Evolutionary conservation across 805 yeast species (phyloP), one percentile per base, ranked within the genome.

Genomic region (Ogataea henricii): DNA sequence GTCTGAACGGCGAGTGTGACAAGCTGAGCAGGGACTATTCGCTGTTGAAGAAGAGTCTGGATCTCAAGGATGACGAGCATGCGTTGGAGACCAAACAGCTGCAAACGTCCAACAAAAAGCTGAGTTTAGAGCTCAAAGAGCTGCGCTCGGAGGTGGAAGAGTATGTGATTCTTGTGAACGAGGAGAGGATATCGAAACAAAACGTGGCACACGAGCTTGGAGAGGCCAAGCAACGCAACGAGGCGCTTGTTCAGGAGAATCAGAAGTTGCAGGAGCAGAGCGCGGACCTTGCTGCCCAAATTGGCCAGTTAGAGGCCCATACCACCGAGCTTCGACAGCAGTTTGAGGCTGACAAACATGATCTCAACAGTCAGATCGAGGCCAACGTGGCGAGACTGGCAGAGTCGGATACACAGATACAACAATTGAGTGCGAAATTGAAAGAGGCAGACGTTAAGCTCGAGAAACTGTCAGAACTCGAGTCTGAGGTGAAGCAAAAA

Each of bases 401-500:
- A 49, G 48, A 63, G 48, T 49, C 54, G 17, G 67, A 63, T 34
- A 27, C 49, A 1, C 49, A 53, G 40, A 43, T 57, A 14, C 37
- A 41, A n/a, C 40, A 40, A 12, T 39, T 56, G 10, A 29, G 45
- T 9, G 21, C 29, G 1, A 40, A 36, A 18, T 30, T 60, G 3
- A 22, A 43, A 0, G 60, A 55, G 7, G 51, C 63, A 13, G 50
- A 52, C 18, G 42, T 27, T 9, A 62, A 64, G 41, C 42, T 66
- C 3, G 47, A 47, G 42, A 64, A 54, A 23, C 36, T 68, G 26
- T 49, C 58, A 0, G 72, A 70, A 58, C 72, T 74, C 43, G 87
- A 76, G 60, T 70, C 65, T 45, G 90, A 75, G 62, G 71, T 76
- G 38, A 82, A 73, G 71, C 90, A 77, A 51, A 90, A 89, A 66